Base-by-base conservation (phyloP, 805 yeast genomes). In the Blastobotrys attinorum region DNA sequence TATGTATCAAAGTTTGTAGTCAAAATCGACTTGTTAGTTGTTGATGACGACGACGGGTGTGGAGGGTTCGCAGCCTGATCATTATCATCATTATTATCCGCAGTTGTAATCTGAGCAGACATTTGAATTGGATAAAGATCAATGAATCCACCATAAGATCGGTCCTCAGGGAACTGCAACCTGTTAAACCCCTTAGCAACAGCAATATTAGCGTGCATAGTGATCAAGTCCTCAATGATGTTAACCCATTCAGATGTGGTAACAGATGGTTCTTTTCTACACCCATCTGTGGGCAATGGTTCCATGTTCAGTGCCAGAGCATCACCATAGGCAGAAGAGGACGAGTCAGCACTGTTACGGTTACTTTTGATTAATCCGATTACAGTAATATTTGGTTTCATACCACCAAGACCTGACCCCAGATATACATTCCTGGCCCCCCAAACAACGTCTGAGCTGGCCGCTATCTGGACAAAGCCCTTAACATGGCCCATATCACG, bases 71-170 rank as follows among this genome's bases (percentile, higher is more conserved):
- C n/a, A 11, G 29, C 44, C 22, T 69, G 72, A 3, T 88, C 89
- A 41, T 76, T 72, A 38, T 54, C 48, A 6, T 44, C 38, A 22
- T 69, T 71, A 3, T 88, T 89, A 41, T 76, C 73, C 20, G 73
- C 75, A 43, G 81, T 76, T 37, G 77, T 71, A 40, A 86, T 76
- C 35, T 80, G 78, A 0, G 95, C 90, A 3, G 94, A 81, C 97
- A 92, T 92, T 57, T 92, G 98, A 52, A 92, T 89, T 0, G 99
- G 98, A 61, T 94, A 92, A 31, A 92, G 65, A 60, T 92, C 99
- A 55, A 92, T 88, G 52, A 67, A 81, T 49, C 73, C 71, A 11
- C 29, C 29, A 11, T 25, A 8, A 11, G 29, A 8, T 43, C 52
- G 54, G 22, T 42, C 34, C 31, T 51, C 37, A 0, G 97, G 97